Base-by-base conservation (phyloP, 331 rosid species). In the Erythrophleum ivorense region DNA sequence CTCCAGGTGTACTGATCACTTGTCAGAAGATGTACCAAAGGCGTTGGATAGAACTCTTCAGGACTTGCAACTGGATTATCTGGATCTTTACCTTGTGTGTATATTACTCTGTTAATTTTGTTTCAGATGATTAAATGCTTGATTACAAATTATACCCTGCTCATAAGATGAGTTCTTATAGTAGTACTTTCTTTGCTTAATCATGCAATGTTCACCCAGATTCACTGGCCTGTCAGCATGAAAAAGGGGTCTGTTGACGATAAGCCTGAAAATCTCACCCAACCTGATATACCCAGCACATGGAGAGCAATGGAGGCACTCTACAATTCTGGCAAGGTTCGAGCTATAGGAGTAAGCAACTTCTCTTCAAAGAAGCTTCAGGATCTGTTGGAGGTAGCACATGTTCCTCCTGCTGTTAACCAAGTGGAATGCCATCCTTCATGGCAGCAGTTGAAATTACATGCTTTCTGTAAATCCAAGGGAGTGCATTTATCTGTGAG, bases 401-500 rank as follows among this genome's bases (percentile, higher is more conserved):
- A 38, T 7, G 87, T 92, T 52, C 92, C 91, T 78, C 98, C 94
- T 1, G 91, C 94, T 19, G 97, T 92, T 53, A 92, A 94, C 81
- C 95, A 92, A 87, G 94, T 92, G 45, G 98, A 94, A 81, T 84
- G 90, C 83, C 97, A 92, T 55, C 92, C 95, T 54, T 66, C 84
- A 29, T 79, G 92, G 81, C 95, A 87, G 78, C 98, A 90, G 76
- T 80, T 87, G 33, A 79, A 84, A 7, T 85, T 94, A 40, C 97
- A 87, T 24, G 70, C 76, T 52, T 88, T 94, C 53, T 91, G 95
- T 80, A 80, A 87, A 82, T 88, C 97, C 45, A 90, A 85, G 48
- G 92, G 97, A 65, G 85, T 90, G 79, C 98, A 91, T 65, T 67
- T 94, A 78, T 88, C 95, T 79, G 98, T 94, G 81, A 89, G 95